phyloP scores from a whole-genome alignment of 139 green algal species.

The Chlamydomonas asymmetrica region DNA sequence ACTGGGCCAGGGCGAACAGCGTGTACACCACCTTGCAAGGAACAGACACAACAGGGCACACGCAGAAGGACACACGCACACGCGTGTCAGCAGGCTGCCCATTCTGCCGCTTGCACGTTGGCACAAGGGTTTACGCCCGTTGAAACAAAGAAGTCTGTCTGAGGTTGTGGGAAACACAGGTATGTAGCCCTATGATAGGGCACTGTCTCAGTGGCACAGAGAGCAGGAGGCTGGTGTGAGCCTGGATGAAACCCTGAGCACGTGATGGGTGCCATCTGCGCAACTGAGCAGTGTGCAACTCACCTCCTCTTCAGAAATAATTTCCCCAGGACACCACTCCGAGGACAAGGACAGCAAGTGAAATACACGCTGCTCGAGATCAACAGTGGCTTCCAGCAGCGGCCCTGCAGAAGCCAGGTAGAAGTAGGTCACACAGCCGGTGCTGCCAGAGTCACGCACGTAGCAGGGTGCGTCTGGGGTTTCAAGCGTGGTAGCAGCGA shows the following conservation, averaged over 20 bases:
- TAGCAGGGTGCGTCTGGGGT: conserved; percentile 45
- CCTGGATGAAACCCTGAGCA: not conserved
- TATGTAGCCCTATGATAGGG: too few species aligned
- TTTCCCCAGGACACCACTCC: conserved; percentile 19
- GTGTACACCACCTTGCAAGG: conserved; percentile 57
- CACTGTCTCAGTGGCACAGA: too few species aligned
- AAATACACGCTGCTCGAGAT: conserved; percentile 59
- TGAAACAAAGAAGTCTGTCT: too few species aligned
- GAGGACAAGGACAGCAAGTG: conserved; percentile 55
- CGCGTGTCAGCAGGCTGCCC: too few species aligned
- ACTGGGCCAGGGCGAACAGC: conserved; percentile 61
- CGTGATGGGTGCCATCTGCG: not conserved
- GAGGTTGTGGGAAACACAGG: too few species aligned
- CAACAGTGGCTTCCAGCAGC: conserved; percentile 61
- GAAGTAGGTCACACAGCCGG: too few species aligned
- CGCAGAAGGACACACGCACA: not conserved
- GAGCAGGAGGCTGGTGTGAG: too few species aligned
- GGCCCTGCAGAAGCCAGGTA: conserved; percentile 24
- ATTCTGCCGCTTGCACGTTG: too few species aligned
- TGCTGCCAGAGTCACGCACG: too few species aligned
- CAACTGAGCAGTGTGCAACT: conserved; percentile 56
- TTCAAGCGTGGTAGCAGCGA: conserved; percentile 20
- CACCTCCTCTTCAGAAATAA: conserved; percentile 27
- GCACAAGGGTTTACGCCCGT: too few species aligned
- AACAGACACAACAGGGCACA: conserved; percentile 14